phyloP scores from a whole-genome alignment of 1,139 yeast genomes.

The Sugiyamaella grinbergsii region DNA sequence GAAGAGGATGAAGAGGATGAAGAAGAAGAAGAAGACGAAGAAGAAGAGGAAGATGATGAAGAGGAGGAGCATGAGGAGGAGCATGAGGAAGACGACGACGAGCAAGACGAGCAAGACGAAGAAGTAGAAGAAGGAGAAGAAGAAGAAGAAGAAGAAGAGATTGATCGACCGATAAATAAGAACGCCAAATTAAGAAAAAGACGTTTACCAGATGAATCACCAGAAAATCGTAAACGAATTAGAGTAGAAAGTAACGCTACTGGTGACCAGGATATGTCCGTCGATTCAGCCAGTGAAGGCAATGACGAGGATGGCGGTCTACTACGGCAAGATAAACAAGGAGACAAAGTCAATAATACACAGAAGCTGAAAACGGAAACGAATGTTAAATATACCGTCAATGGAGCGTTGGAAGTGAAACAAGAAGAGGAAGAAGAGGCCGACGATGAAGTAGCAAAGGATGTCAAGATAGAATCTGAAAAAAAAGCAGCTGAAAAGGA shows the following conservation, averaged over 20 bases:
- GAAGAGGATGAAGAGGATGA: slow-evolving; percentile 5
- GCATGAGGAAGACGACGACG: too few species aligned
- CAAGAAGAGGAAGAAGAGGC: background rate
- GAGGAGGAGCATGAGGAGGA: slow-evolving; percentile 8
- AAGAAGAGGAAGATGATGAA: slow-evolving; percentile 2
- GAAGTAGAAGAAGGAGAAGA: slow-evolving; percentile 12
- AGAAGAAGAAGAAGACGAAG: slow-evolving; percentile 14
- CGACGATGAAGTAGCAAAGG: background rate
- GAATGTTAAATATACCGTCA: too few species aligned
- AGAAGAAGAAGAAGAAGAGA: slow-evolving; percentile 2
- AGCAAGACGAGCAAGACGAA: too few species aligned
- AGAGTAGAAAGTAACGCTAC: background rate
- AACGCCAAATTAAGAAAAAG: slow-evolving; percentile 2
- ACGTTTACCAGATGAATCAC: background rate
- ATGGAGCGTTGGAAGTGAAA: background rate
- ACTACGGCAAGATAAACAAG: background rate
- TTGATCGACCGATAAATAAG: slow-evolving; percentile 1
- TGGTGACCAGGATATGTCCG: background rate
- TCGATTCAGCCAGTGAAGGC: too few species aligned
- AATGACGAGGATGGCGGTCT: background rate
- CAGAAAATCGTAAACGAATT: slow-evolving; percentile 4
- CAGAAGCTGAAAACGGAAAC: slow-evolving; percentile 1
- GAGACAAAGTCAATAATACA: too few species aligned
- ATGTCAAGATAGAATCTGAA: background rate
- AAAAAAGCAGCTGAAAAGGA: background rate